Evolutionary conservation across 805 yeast genomes (phyloP).

Genomic region (Pichia sporocuriosa): DNA sequence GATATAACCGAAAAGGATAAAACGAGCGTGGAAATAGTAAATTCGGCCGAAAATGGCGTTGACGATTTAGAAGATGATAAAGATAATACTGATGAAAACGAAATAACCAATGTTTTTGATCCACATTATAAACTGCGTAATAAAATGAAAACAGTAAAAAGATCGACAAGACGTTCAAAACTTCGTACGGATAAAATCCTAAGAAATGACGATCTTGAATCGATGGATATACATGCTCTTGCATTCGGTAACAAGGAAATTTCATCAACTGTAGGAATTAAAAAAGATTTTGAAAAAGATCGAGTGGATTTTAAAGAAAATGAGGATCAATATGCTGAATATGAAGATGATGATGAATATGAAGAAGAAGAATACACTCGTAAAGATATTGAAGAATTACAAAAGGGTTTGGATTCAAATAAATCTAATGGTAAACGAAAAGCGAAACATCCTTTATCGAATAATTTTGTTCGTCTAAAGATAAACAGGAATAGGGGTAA

Average conservation of each 20-base stretch:
- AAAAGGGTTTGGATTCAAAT: slow-evolving; percentile 4
- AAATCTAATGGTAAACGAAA: slow-evolving; percentile 20
- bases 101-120: slow-evolving; percentile 5
- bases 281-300: background rate
- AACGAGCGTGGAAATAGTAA: too few species aligned
- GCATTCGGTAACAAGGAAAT: slow-evolving; percentile 15
- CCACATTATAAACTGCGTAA: slow-evolving; percentile 18
- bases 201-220: slow-evolving; percentile 29
- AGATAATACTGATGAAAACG: slow-evolving; percentile 1
- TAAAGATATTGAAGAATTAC: slow-evolving; percentile 14
- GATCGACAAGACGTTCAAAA: slow-evolving; percentile 46
- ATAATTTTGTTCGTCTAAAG: slow-evolving; percentile 31
- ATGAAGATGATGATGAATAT: slow-evolving; percentile 18
- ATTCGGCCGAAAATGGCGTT: too few species aligned
- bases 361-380: slow-evolving; percentile 19
- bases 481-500: slow-evolving; percentile 23
- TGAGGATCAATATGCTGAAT: slow-evolving; percentile 16
- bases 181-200: slow-evolving; percentile 33
- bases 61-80: background rate
- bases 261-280: too few species aligned
- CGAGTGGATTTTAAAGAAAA: slow-evolving; percentile 3
- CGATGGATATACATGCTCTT: slow-evolving; percentile 37
- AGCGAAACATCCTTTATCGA: slow-evolving; percentile 27
- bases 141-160: slow-evolving; percentile 40
- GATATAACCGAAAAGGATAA: background rate